phyloP scores from a whole-genome alignment of 2,329 filamentous ascomycete genomes.

The Aspergillus pseudoglaucus region DNA sequence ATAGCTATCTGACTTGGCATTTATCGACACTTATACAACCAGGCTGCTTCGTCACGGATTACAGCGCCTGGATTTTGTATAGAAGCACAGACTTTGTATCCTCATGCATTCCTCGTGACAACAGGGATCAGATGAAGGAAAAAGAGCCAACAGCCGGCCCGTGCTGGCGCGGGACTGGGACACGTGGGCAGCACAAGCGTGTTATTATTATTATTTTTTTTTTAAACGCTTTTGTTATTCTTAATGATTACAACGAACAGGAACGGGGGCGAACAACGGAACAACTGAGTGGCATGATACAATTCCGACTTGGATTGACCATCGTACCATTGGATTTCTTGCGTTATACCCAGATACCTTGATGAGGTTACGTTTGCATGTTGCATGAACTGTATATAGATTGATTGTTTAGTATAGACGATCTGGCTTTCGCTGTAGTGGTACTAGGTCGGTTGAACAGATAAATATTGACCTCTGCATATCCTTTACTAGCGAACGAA shows the following conservation, averaged over 20 bases:
- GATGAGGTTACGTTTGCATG: background rate
- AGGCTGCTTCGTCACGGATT: too few species aligned
- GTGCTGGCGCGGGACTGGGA: slow-evolving; percentile 5
- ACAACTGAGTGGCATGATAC: too few species aligned
- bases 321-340: too few species aligned
- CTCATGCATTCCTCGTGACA: too few species aligned
- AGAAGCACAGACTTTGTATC: background rate
- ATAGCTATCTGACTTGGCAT: too few species aligned
- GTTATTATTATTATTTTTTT: background rate
- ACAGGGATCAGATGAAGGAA: background rate
- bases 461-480: too few species aligned
- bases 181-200: slow-evolving; percentile 2
- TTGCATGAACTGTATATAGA: background rate
- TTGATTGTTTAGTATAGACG: background rate
- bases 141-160: slow-evolving; percentile 1
- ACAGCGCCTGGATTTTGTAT: too few species aligned
- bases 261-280: background rate
- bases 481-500: too few species aligned
- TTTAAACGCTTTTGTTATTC: background rate
- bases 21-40: too few species aligned
- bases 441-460: too few species aligned
- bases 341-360: background rate
- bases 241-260: background rate
- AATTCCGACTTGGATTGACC: too few species aligned
- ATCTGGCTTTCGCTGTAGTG: too few species aligned